Conservation (phyloP, 805 yeast species). For the Yarrowia phangngaensis region DNA sequence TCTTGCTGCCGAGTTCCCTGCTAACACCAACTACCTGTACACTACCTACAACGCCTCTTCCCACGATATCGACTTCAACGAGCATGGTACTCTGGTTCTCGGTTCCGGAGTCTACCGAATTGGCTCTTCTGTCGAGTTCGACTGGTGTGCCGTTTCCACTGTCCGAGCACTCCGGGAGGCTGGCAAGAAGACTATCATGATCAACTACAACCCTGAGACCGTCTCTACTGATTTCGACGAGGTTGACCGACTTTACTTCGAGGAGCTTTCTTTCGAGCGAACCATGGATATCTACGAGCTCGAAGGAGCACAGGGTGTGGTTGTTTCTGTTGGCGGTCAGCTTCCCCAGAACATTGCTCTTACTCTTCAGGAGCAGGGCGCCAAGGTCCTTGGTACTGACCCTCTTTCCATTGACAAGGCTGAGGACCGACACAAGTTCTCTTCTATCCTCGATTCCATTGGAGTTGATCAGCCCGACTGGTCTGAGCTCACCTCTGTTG, state of each 20-base stretch:
- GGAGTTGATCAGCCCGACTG: constrained; percentile 96
- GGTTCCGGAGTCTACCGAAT: constrained; percentile 99
- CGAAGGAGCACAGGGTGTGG: constrained; percentile 84
- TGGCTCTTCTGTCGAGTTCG: constrained; percentile 97
- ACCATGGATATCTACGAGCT: constrained; percentile 95
- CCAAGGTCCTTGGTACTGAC: constrained; percentile 86
- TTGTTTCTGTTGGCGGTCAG: constrained; percentile 97
- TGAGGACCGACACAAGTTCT: constrained; percentile 97
- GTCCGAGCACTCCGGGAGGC: constrained; percentile 87
- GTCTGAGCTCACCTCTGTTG: constrained; percentile 87
- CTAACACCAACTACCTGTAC: constrained; percentile 90
- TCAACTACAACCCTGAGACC: constrained; percentile 97
- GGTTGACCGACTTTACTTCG: constrained; percentile 95
- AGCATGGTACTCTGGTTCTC: constrained; percentile 86
- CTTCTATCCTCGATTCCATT: constrained; percentile 87
- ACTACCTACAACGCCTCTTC: constrained; percentile 90
- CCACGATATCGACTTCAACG: constrained; percentile 80
- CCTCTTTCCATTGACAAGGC: constrained; percentile 96
- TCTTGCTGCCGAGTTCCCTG: constrained; percentile 98
- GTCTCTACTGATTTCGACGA: constrained; percentile 98
- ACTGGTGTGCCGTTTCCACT: constrained; percentile 98
- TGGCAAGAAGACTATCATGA: constrained; percentile 90
- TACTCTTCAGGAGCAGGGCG: constrained; percentile 64
- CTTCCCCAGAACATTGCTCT: constrained; percentile 96
- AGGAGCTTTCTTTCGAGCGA: constrained; percentile 91